Base-by-base conservation (phyloP, 176 grass and related monocot species). In the Carex cristatella region DNA sequence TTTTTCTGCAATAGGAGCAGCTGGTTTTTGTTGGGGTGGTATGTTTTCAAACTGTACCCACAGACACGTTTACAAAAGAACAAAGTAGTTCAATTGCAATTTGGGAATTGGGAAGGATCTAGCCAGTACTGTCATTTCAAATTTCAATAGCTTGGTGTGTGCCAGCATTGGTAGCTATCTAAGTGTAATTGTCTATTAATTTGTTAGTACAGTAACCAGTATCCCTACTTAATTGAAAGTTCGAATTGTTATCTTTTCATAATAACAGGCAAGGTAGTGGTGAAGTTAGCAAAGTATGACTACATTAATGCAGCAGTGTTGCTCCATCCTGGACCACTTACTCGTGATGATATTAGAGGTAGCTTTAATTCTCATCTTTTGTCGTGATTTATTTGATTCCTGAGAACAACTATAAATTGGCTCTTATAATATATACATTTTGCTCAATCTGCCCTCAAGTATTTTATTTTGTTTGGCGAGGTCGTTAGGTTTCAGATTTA, bases 321-420 rank as follows among this genome's bases (percentile, higher is more conserved):
- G 61, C 37, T 88, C 5, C 87, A 88, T 85, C 87, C 87, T 13
- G 35, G 49, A 51, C 67, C 54, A 69, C 37, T 88, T 23, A 84
- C 81, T 84, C 72, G 69, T 66, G 87, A 88, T 61, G 81, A 88
- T 69, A 80, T 88, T 79, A 85, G 67, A 85, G 82, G 87, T 88
- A 85, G 53, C 27, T 76, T 76, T 14, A 15, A 51, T 76, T 54
- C 19, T 71, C 68, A n/a, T 71, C 5, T 68, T 46, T 48, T 69
- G 0, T 16, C 14, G 15, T 64, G 13, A 51, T 74, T n/a, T 38
- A 44, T 30, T 27, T 35, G 71, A 12, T 62, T 71, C n/a, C 58
- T 64, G 1, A 48, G 42, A 1, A 27, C n/a, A 73, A 73, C 48
- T 73, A 46, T 73, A 23, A 49, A 49, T 73, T 23, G 38, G 69